Evolutionary conservation across 2,329 filamentous ascomycete species (phyloP).

Genomic region (Venturia nashicola): DNA sequence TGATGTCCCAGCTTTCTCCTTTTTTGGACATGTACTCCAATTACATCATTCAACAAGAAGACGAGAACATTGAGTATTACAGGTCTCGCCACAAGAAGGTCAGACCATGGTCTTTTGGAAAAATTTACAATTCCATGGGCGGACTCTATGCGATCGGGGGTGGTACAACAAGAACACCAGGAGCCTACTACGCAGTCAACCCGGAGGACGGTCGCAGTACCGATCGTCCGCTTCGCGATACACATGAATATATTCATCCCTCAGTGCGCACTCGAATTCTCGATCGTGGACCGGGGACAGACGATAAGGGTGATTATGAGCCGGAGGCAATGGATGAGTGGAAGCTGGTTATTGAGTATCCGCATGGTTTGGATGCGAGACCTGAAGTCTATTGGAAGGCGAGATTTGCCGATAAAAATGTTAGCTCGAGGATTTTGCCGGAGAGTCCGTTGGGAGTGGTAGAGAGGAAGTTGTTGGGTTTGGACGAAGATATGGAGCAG

Average conservation of each 20-base stretch:
- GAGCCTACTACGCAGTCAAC: slow-evolving; percentile 33
- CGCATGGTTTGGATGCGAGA: slow-evolving; percentile 13
- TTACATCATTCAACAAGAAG: slow-evolving; percentile 35
- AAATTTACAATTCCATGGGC: slow-evolving; percentile 32
- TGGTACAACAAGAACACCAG: slow-evolving; percentile 32
- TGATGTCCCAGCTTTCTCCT: slow-evolving; percentile 39
- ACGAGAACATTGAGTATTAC: slow-evolving; percentile 33
- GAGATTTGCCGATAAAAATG: slow-evolving; percentile 21
- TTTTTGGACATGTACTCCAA: slow-evolving; percentile 36
- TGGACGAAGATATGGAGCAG: slow-evolving; percentile 30
- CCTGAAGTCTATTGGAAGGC: slow-evolving; percentile 33
- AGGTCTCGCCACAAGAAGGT: slow-evolving; percentile 25
- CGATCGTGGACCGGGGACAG: slow-evolving; percentile 32
- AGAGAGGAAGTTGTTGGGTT: slow-evolving; percentile 29
- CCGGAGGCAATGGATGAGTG: slow-evolving; percentile 32
- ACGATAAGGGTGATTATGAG: slow-evolving; percentile 34
- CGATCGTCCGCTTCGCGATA: slow-evolving; percentile 31
- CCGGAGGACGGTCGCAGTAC: slow-evolving; percentile 30
- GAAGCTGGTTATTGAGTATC: slow-evolving; percentile 33
- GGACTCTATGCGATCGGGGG: slow-evolving; percentile 37
- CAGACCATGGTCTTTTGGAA: slow-evolving; percentile 36
- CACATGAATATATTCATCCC: slow-evolving; percentile 40
- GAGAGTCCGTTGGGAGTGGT: slow-evolving; percentile 33
- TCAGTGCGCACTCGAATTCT: slow-evolving; percentile 33
- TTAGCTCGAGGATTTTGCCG: slow-evolving; percentile 27